Percentiles rank a stretch among this genome's conserved stretches.
Conservation (phyloP, 2,329 filamentous ascomycete genomes). For the Penicillium vulpinum region DNA sequence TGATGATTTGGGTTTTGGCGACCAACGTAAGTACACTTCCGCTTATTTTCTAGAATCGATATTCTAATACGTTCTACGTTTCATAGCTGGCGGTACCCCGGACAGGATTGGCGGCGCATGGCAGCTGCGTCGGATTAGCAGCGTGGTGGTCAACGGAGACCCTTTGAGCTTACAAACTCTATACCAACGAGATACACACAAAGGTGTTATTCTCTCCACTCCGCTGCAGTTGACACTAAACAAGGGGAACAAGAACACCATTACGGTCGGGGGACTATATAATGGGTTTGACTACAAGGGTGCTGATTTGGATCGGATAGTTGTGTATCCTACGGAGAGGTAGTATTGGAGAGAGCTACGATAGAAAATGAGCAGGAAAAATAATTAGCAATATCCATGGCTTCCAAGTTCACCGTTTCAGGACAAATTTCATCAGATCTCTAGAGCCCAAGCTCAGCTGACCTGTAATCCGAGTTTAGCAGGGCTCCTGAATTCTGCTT, state of each 20-base stretch:
- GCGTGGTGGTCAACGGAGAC: conserved; percentile 59
- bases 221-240: conserved; percentile 56
- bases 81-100: conserved; percentile 52
- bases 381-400: not conserved
- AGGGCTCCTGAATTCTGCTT: too few species aligned
- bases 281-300: conserved; percentile 60
- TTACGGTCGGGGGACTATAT: conserved; percentile 58
- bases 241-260: conserved; percentile 54
- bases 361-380: not conserved
- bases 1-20: conserved; percentile 29
- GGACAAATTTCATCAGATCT: too few species aligned
- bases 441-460: too few species aligned
- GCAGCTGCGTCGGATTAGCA: conserved; percentile 61
- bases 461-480: too few species aligned
- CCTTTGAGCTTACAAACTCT: conserved; percentile 52
- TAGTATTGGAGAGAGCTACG: not conserved
- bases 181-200: conserved; percentile 58
- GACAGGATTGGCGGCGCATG: conserved; percentile 62
- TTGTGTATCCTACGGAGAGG: conserved; percentile 60
- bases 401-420: too few species aligned
- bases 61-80: not conserved
- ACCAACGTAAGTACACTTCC: conserved; percentile 19
- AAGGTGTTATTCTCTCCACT: conserved; percentile 60
- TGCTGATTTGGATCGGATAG: conserved; percentile 59
- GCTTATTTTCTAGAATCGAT: too few species aligned